These are phyloP conservation scores for Phoma sp. DNA, from an alignment of 2,329 filamentous ascomycete species.

Conservation along the genomic window DNA sequence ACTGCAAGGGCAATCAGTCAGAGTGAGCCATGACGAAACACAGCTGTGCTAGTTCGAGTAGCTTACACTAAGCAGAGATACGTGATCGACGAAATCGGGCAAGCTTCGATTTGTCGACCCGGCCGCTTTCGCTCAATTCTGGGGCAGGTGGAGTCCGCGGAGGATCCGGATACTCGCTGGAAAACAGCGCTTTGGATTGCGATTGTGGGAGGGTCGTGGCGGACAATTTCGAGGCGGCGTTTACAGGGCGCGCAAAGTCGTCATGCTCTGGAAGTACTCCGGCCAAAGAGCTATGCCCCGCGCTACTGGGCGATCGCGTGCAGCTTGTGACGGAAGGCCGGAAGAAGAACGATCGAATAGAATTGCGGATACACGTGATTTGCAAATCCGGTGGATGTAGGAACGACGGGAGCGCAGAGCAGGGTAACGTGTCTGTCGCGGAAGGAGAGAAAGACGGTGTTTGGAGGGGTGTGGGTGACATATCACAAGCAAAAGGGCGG, in stretches of 20 bases:
- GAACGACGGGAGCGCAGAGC: too few relatives aligned
- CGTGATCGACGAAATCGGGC: slow-evolving; percentile 26
- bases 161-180: slow-evolving; percentile 11
- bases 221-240: slow-evolving; percentile 7
- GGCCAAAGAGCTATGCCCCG: slow-evolving; percentile 19
- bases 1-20: slow-evolving; percentile 14
- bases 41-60: slow-evolving; percentile 25
- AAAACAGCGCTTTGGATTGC: slow-evolving; percentile 6
- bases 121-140: slow-evolving; percentile 7
- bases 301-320: slow-evolving; percentile 19
- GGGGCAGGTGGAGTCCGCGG: slow-evolving; percentile 19
- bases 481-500: slow-evolving; percentile 14
- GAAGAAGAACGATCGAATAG: slow-evolving; percentile 7
- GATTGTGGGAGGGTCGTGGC: slow-evolving; percentile 7
- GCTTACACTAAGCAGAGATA: slow-evolving; percentile 25
- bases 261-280: slow-evolving; percentile 25
- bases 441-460: neutral
- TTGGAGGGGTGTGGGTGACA: slow-evolving; percentile 4
- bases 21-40: slow-evolving; percentile 30
- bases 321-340: slow-evolving; percentile 17
- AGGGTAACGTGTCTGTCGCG: neutral
- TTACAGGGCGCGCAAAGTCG: slow-evolving; percentile 21
- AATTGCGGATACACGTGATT: slow-evolving; percentile 7
- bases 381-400: neutral
- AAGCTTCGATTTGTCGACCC: slow-evolving; percentile 20